Evolutionary conservation across 148 eudicot species (phyloP), one percentile per base, ranked within the genome.

Genomic region (Vaccinium myrtillus): DNA sequence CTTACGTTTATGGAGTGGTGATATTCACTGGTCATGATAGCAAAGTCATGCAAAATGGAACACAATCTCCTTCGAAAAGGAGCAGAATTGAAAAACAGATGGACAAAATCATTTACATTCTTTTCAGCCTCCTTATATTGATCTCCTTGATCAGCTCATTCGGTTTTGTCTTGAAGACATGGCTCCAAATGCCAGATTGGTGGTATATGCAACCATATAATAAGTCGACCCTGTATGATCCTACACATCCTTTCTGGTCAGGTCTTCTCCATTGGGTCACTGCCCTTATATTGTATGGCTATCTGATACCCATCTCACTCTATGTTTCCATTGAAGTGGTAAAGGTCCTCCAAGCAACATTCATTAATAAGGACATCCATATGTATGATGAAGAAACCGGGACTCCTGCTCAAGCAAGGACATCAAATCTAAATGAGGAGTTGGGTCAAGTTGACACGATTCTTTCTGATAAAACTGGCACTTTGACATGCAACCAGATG

Each of bases 401-500:
- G 36, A 97, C 95, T 70, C 97, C 98, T 71, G 99, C 99, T 54
- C 92, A 89, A 87, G 99, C 99, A 12, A 87, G 98, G 80, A 97
- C 99, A 25, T 97, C 99, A 12, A 97, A 95, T 84, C 86, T 97
- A 80, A 97, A 97, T 81, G 98, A 97, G 93, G 99, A 97, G 87
- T 87, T 97, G 69, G 99, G 98, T 16, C 95, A 93, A 86, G 98
- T 97, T 67, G 99, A 97, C 61, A 97, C 99, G 0, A 95, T 97
- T 76, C 94, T 97, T 36, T 97, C 98, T n/a, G 99, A 97, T 84
- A 97, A 97, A 95, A 97, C 99, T 3, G 98, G 99, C 16, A 95
- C 99, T 54, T 92, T 97, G 88, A 97, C 99, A 14, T 97, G 98
- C 83, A 95, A 97, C 83, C 98, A 95, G 48, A 97, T 97, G 99